Conservation (phyloP, 2,329 filamentous ascomycete genomes). For the Zelopaecilomyces penicillatus region DNA sequence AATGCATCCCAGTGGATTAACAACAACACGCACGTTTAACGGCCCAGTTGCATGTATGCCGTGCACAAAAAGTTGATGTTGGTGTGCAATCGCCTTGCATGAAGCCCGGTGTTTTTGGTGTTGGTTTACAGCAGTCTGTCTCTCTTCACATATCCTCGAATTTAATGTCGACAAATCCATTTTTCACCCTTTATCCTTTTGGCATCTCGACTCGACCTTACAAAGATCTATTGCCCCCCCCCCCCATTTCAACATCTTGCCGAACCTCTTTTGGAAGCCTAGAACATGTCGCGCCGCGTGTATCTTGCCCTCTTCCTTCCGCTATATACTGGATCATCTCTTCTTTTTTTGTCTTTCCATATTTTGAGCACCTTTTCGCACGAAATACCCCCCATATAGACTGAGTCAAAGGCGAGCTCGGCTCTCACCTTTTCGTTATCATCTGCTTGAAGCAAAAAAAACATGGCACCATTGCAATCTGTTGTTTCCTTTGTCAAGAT, state of each 20-base stretch:
- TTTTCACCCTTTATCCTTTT: slow-evolving; percentile 11
- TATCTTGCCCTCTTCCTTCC: slow-evolving; percentile 7
- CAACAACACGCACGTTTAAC: too few species aligned
- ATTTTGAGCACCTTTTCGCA: slow-evolving; percentile 19
- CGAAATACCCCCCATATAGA: slow-evolving; percentile 31
- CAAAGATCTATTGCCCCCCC: slow-evolving; percentile 18
- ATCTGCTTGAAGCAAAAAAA: slow-evolving; percentile 21
- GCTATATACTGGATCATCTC: slow-evolving; percentile 1
- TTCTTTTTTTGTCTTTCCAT: neutral
- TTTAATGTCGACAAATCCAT: slow-evolving; percentile 14
- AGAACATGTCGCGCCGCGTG: neutral
- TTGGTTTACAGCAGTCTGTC: slow-evolving; percentile 11
- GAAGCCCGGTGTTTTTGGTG: slow-evolving; percentile 12
- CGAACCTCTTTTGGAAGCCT: slow-evolving; percentile 4
- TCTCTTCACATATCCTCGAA: slow-evolving; percentile 8
- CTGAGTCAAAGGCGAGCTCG: slow-evolving; percentile 21
- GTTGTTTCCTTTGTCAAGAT: slow-evolving; percentile 22
- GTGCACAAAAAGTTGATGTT: slow-evolving; percentile 8
- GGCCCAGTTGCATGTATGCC: too few species aligned
- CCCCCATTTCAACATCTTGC: slow-evolving; percentile 12
- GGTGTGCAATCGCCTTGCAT: slow-evolving; percentile 10
- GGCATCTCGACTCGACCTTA: slow-evolving; percentile 19
- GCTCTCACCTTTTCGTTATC: slow-evolving; percentile 14
- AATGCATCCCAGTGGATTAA: too few species aligned
- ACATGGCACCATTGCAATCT: slow-evolving; percentile 16